A percentile compares a stretch with the other conserved stretches of the same genome.
Conservation (phyloP, 257 asterid species). For the Jacaranda copaia region DNA sequence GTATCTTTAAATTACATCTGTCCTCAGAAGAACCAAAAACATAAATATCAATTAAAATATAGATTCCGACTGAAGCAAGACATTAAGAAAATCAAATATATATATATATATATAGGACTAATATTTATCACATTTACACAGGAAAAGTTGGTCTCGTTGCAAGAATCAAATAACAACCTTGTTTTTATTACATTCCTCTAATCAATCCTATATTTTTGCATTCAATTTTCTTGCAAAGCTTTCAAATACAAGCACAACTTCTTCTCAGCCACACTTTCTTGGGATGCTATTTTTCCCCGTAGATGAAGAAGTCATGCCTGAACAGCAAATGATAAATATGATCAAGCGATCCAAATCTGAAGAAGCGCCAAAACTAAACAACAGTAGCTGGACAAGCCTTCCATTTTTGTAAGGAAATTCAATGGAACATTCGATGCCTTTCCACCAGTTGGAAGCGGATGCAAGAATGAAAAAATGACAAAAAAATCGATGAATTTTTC, state of each 20-base stretch:
- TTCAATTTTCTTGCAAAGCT: background rate
- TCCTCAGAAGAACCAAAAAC: too few relatives aligned
- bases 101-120: too few relatives aligned
- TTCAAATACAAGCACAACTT: background rate
- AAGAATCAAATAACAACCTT: background rate
- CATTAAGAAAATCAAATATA: too few relatives aligned
- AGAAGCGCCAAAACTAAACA: background rate
- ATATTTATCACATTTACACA: background rate
- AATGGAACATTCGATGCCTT: background rate
- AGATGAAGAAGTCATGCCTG: background rate
- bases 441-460: background rate
- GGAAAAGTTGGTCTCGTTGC: background rate
- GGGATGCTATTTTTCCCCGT: background rate
- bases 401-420: background rate
- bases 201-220: background rate
- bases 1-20: too few relatives aligned
- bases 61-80: too few relatives aligned
- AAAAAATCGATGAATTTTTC: background rate
- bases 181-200: background rate
- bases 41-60: too few relatives aligned
- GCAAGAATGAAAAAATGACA: slow-evolving; percentile 8
- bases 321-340: background rate
- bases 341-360: background rate
- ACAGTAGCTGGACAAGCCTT: background rate
- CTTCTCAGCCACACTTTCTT: background rate